A percentile compares a stretch with the other conserved stretches of the same genome.
phyloP scores from a whole-genome alignment of 495 filamentous ascomycete species.

The Aspergillus conjunctus region DNA sequence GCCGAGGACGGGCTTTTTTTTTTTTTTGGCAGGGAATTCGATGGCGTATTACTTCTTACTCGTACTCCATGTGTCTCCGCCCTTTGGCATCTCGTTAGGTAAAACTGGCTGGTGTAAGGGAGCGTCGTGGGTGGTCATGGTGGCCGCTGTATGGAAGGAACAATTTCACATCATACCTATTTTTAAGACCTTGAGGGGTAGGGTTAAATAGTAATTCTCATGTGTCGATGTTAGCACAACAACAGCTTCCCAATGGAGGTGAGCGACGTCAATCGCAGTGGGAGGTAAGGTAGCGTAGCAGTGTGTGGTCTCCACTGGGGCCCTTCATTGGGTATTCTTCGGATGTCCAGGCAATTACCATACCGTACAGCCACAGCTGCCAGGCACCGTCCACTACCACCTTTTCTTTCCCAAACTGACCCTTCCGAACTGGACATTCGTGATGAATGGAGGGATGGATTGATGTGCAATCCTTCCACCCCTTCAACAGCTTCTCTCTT shows the following conservation, averaged over 20 bases:
- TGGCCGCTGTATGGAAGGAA: too few species aligned
- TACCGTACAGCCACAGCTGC: constrained; percentile 21
- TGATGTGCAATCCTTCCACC: constrained; percentile 6
- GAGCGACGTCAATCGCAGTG: neutral
- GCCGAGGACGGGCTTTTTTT: neutral
- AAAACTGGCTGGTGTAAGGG: too few species aligned
- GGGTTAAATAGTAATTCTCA: neutral
- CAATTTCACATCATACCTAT: neutral
- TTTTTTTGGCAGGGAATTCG: neutral
- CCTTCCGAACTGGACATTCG: constrained; percentile 2
- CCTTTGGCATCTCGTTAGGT: neutral
- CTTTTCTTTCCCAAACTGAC: constrained; percentile 8
- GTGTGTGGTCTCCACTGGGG: constrained; percentile 17
- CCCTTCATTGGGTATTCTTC: constrained; percentile 6
- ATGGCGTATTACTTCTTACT: neutral
- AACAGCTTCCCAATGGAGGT: neutral
- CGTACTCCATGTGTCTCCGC: neutral
- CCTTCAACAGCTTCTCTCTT: constrained; percentile 3
- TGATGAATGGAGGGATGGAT: constrained; percentile 23
- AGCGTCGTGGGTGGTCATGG: too few species aligned
- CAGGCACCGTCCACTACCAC: constrained; percentile 8
- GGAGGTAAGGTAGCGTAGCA: constrained; percentile 4
- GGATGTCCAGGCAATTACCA: constrained; percentile 18
- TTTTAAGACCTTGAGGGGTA: neutral
- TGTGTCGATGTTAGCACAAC: neutral